Percentiles rank a stretch among this genome's conserved stretches.
Evolutionary conservation across 495 filamentous ascomycete species (phyloP).

Genomic region (Neurospora pannonica): DNA sequence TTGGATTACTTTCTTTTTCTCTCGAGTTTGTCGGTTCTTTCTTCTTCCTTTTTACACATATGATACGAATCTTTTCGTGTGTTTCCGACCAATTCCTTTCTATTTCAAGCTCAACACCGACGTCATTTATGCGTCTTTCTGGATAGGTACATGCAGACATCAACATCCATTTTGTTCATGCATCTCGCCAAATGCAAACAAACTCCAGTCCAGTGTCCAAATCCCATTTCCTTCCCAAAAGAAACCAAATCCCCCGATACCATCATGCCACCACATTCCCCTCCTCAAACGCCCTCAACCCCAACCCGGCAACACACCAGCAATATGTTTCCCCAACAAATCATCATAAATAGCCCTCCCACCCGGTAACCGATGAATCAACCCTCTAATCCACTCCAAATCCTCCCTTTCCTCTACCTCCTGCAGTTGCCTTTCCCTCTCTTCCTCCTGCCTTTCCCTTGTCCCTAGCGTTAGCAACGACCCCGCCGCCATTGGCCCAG

Average conservation of each 20-base stretch:
- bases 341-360: neutral
- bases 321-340: neutral
- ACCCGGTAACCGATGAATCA: neutral
- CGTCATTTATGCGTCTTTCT: neutral
- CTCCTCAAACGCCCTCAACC: neutral
- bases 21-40: neutral
- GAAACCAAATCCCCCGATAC: neutral
- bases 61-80: neutral
- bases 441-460: neutral
- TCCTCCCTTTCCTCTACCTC: neutral
- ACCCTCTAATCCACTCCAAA: neutral
- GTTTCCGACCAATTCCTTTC: neutral
- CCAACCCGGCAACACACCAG: neutral
- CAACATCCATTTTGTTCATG: neutral
- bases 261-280: neutral
- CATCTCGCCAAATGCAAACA: neutral
- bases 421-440: neutral
- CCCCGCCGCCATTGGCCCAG: neutral
- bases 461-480: neutral
- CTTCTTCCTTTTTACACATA: neutral
- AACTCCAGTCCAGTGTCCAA: neutral
- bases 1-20: neutral
- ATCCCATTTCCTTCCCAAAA: neutral
- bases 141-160: neutral
- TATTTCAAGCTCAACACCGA: neutral